A percentile compares a stretch with the other conserved stretches of the same genome.
These are phyloP conservation scores for Erodium trifolium DNA, from an alignment of 441 rosid genomes.

Conservation along the genomic window DNA sequence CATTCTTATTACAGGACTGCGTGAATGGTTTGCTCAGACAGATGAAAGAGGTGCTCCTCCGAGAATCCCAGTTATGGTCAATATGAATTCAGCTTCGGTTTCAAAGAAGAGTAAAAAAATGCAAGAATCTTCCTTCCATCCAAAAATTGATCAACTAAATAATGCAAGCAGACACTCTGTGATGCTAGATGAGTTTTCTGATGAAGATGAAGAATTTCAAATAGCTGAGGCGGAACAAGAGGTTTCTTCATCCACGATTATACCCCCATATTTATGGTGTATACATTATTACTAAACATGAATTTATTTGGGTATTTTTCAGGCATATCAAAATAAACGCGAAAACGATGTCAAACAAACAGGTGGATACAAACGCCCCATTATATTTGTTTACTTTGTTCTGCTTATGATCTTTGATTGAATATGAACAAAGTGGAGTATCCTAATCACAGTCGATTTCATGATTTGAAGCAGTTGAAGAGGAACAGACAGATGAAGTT, in stretches of 20 bases:
- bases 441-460: slow-evolving; percentile 11
- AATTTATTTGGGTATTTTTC: slow-evolving; percentile 18
- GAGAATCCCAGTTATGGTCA: slow-evolving; percentile 95
- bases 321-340: slow-evolving; percentile 41
- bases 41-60: slow-evolving; percentile 92
- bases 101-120: slow-evolving; percentile 34
- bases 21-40: slow-evolving; percentile 93
- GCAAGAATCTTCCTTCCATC: slow-evolving; percentile 36
- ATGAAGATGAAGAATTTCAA: slow-evolving; percentile 93
- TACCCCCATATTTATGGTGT: background rate
- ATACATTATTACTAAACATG: slow-evolving; percentile 8
- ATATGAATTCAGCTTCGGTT: slow-evolving; percentile 74
- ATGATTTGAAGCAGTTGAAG: slow-evolving; percentile 44
- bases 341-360: slow-evolving; percentile 54
- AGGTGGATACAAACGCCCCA: slow-evolving; percentile 33
- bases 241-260: slow-evolving; percentile 34
- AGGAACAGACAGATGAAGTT: slow-evolving; percentile 59
- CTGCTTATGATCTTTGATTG: background rate
- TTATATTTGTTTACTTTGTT: slow-evolving; percentile 8
- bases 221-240: slow-evolving; percentile 81
- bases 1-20: slow-evolving; percentile 47
- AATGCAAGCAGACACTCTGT: slow-evolving; percentile 60
- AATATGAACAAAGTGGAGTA: background rate
- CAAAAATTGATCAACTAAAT: slow-evolving; percentile 52
- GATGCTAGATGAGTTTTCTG: slow-evolving; percentile 82